Percentiles rank a stretch among this genome's conserved stretches.
These are phyloP conservation scores for Nidularia pulvinata DNA, from an alignment of 768 basidiomycete species.

Conservation along the genomic window DNA sequence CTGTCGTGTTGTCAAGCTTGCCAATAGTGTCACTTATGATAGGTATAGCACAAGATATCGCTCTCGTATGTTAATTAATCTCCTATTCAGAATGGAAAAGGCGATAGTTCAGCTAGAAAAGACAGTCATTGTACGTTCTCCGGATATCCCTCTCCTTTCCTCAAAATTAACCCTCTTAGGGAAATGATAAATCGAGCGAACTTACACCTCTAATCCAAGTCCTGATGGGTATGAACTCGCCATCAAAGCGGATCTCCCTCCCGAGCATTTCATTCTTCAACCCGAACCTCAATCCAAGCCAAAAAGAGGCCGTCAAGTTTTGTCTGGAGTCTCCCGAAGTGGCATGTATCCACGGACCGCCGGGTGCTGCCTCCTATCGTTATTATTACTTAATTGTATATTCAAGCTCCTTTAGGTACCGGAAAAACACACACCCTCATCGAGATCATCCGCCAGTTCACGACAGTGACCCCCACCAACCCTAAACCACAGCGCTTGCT, in stretches of 20 bases:
- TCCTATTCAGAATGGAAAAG: conserved; percentile 74
- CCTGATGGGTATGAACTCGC: conserved; percentile 63
- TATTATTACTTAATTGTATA: not conserved
- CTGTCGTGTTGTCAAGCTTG: conserved; percentile 84
- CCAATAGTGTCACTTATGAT: conserved; percentile 92
- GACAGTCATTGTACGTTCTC: conserved; percentile 2
- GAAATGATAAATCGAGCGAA: conserved; percentile 39
- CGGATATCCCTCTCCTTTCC: not conserved
- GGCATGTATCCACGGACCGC: conserved; percentile 97
- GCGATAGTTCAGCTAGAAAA: conserved; percentile 68
- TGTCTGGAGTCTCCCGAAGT: conserved; percentile 81
- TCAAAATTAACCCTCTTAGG: conserved; percentile 12
- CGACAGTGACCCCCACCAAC: conserved; percentile 41
- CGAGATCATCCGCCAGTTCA: conserved; percentile 88
- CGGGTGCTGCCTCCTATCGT: conserved; percentile 53
- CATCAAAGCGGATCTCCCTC: conserved; percentile 34
- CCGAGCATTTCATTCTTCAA: conserved; percentile 69
- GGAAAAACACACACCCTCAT: conserved; percentile 97
- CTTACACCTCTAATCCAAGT: conserved; percentile 60
- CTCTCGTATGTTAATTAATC: not conserved
- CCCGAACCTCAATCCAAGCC: conserved; percentile 74
- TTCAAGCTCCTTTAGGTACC: conserved; percentile 48
- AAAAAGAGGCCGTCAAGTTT: conserved; percentile 82
- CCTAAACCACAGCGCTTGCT: conserved; percentile 64
- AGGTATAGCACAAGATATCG: conserved; percentile 39